Evolutionary conservation across 1,139 yeast species (phyloP).

Genomic region (Hyphopichia khmerensis): DNA sequence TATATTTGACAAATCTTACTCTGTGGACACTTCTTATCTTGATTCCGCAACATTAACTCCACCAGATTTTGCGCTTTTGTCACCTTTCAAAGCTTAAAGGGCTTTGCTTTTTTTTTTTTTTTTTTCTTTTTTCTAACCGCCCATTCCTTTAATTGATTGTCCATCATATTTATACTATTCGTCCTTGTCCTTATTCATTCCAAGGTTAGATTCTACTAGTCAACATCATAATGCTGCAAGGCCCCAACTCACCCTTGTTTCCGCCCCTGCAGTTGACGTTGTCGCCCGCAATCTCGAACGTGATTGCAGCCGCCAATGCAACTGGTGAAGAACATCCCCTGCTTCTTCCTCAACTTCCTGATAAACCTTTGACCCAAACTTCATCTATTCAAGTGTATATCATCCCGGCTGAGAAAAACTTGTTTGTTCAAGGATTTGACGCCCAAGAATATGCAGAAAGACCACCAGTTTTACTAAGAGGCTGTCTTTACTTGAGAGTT

Average conservation of each 20-base stretch:
- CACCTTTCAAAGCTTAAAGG: no score
- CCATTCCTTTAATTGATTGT: not conserved
- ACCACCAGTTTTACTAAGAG: constrained; percentile 83
- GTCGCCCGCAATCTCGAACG: constrained; percentile 6
- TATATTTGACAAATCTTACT: no score
- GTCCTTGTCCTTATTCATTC: not conserved
- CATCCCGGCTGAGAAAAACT: constrained; percentile 72
- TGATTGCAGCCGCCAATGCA: constrained; percentile 6
- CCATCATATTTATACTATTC: no score
- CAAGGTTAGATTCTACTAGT: not conserved
- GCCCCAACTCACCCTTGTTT: constrained; percentile 30
- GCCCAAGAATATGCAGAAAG: constrained; percentile 61
- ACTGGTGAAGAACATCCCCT: constrained; percentile 6
- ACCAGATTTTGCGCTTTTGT: not conserved
- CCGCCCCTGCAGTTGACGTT: constrained; percentile 31
- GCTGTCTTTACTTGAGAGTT: constrained; percentile 71
- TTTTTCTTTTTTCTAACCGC: not conserved
- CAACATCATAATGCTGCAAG: constrained; percentile 7
- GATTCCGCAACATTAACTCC: not conserved
- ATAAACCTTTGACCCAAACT: constrained; percentile 46
- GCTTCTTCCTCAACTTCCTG: constrained; percentile 45
- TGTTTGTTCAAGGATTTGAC: constrained; percentile 82
- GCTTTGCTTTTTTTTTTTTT: not conserved
- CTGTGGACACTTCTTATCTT: not conserved
- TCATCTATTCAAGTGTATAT: constrained; percentile 52